Evolutionary conservation across 768 basidiomycete species (phyloP), one percentile per base, ranked within the genome.

Genomic region (Wakefieldia striispora): DNA sequence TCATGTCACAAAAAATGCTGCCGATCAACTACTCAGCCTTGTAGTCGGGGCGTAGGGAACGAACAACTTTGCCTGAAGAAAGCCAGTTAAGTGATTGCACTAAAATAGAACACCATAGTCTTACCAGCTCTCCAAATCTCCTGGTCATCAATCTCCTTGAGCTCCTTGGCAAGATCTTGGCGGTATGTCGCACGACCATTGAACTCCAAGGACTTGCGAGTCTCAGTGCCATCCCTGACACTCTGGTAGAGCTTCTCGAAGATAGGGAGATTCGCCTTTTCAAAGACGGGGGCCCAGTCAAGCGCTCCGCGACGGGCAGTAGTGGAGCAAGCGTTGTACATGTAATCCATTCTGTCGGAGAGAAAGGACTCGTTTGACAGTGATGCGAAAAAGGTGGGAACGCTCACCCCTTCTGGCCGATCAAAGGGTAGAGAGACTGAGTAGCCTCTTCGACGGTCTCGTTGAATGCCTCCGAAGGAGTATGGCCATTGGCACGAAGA

Each of bases 371-470:
- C 9, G 43, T 6, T 33, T 45, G 27, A 35, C 20, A 26, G 16
- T 43, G 38, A 16, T 38, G 11, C 10, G 16, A 31, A 17, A 16
- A 5, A 23, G 1, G 21, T 17, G 31, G 14, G 6, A 29, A 46
- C 7, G 66, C 83, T 47, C 69, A 90, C 87, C 93, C 94, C 69
- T 97, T 88, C 65, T 87, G 81, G 58, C 95, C 97, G 63, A 99
- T 93, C 70, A 99, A 72, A 52, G 97, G 97, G 79, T 91, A 97
- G 56, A 99, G 84, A 34, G 93, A 95, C 68, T 99, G 95, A 37
- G 95, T 98, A n/a, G 97, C 97, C 76, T 98, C 97, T 74, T 98
- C 97, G 54, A 98, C 97, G 51, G 97, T 98, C 79, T 99, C 97
- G 73, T 99, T 98, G 84, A 99, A 98, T 42, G 95, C 95, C 70